Evolutionary conservation across 2,329 filamentous ascomycete species (phyloP), one percentile per base, ranked within the genome.

Genomic region (Diaporthe longicolla): DNA sequence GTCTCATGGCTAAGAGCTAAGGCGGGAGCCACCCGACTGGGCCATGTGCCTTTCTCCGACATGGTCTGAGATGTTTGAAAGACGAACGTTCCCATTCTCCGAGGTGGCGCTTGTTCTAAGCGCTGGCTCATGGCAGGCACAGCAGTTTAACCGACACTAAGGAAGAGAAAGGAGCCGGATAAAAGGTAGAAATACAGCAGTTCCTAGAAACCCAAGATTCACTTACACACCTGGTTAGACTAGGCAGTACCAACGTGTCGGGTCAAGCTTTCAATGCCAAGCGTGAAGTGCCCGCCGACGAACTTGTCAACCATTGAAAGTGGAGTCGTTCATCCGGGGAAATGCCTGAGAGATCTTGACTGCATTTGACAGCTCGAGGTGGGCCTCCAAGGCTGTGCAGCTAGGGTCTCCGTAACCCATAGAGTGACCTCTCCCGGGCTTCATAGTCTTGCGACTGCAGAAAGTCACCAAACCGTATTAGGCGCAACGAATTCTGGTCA

Each of bases 221-320:
- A 24, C 21, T 4, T 10, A 37, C 45, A n/a, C 2, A 15, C 8
- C 11, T n/a, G 26, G 43, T 26, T 26, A 37, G 63, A 11, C 45
- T 35, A 21, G 63, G 8, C 29, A 13, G 11, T 24, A 52, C 63
- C 63, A 66, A 26, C 43, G 7, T 3, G 63, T 45, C 63, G 63
- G 63, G 63, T 66, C 63, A 66, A 66, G 63, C 63, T 52, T 57
- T 66, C 7, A 24, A 6, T 7, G 63, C 63, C 63, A 66, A 66
- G 63, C 50, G 3, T 19, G 63, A 66, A 24, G 45, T 24, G 63
- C 37, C 29, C 4, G 13, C 19, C n/a, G 5, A 15, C 13, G 26
- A 26, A 32, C 26, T 48, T 66, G 45, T 50, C 61, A 24, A 35
- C 29, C 40, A 9, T 13, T 29, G 13, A 26, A 66, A 66, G 61